Evolutionary conservation across 75 land plant species (phyloP).

Genomic region (Sequoia sempervirens): DNA sequence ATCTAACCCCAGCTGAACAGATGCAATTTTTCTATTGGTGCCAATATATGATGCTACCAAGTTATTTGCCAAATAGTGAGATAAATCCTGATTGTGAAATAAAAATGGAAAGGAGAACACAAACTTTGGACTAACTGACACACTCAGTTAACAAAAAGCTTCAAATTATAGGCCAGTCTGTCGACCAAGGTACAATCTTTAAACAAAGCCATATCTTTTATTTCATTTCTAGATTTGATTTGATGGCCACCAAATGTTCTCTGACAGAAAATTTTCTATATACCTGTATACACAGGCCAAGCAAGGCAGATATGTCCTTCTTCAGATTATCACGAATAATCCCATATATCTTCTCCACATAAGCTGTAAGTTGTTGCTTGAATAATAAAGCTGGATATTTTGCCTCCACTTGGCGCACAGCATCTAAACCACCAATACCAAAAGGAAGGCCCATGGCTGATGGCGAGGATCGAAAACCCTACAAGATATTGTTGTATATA

Average conservation of each 20-base stretch:
- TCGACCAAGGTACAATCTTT: neutral
- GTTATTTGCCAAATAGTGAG: slow-evolving; percentile 5
- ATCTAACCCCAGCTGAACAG: neutral
- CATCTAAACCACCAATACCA: slow-evolving; percentile 75
- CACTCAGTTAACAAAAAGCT: neutral
- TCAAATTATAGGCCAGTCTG: neutral
- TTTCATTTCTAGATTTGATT: neutral
- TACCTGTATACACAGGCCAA: slow-evolving; percentile 95
- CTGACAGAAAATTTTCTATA: neutral
- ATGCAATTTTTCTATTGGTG: neutral
- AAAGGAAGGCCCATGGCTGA: slow-evolving; percentile 67
- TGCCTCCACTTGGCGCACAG: slow-evolving; percentile 92
- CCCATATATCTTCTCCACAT: slow-evolving; percentile 99
- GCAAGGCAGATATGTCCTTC: slow-evolving; percentile 92
- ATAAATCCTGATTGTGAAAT: neutral
- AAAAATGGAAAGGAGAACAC: neutral
- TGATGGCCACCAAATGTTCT: neutral
- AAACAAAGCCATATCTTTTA: neutral
- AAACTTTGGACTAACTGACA: neutral
- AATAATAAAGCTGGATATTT: slow-evolving; percentile 98
- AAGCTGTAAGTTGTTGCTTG: slow-evolving; percentile 99
- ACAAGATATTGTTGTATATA: slow-evolving; percentile 5
- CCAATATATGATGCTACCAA: neutral
- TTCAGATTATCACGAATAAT: slow-evolving; percentile 97
- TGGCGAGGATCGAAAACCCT: slow-evolving; percentile 95